phyloP scores from a whole-genome alignment of 169 alveolate species.

The Plasmodium gonderi region DNA sequence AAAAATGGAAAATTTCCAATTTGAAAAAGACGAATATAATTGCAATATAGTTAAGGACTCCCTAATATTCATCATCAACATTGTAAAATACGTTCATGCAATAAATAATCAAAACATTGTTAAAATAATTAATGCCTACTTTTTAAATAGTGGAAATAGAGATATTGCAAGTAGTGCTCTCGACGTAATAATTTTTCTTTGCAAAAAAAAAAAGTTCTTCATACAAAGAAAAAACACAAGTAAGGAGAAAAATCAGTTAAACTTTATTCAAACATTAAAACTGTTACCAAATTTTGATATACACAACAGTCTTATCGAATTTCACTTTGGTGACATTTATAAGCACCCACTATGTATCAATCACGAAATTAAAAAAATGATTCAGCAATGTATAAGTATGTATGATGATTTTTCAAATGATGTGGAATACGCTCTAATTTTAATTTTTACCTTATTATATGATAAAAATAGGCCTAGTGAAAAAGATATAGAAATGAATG shows the following conservation, averaged over 20 bases:
- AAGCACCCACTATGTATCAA: constrained; percentile 48
- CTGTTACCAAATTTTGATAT: neutral
- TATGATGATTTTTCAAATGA: constrained; percentile 30
- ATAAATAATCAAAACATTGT: constrained; percentile 33
- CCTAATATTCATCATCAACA: constrained; percentile 17
- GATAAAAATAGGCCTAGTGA: constrained; percentile 65
- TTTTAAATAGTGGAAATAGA: constrained; percentile 10
- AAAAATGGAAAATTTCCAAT: constrained; percentile 24
- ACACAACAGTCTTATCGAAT: neutral
- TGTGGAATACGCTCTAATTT: constrained; percentile 44
- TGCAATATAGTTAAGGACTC: neutral
- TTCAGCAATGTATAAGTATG: constrained; percentile 38
- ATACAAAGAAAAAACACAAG: neutral
- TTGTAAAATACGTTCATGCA: constrained; percentile 51
- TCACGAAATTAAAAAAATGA: constrained; percentile 33
- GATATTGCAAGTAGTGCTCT: neutral
- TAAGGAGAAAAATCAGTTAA: neutral
- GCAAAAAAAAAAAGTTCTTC: constrained; percentile 49
- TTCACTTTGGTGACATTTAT: constrained; percentile 25
- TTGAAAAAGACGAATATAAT: neutral
- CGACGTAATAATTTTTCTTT: constrained; percentile 24
- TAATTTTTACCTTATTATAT: constrained; percentile 8
- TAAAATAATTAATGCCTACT: constrained; percentile 32
- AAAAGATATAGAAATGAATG: constrained; percentile 62
- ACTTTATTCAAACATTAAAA: neutral